Percentiles rank a stretch among this genome's conserved stretches.
phyloP scores from a whole-genome alignment of 2,329 filamentous ascomycete genomes.

The Arthrocladium fulminans region DNA sequence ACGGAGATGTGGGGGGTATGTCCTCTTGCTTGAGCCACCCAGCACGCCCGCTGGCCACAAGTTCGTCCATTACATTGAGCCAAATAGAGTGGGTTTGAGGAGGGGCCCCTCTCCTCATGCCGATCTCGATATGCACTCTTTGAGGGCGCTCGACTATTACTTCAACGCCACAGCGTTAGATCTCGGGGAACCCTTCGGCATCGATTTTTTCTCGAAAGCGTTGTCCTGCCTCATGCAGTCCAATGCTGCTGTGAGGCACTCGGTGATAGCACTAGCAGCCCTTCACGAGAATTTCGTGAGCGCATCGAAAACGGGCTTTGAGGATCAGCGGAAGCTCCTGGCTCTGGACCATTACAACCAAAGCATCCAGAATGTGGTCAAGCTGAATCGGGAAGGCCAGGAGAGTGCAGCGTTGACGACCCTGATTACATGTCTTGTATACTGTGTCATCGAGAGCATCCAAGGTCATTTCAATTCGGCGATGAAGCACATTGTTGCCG shows the following conservation, averaged over 20 bases:
- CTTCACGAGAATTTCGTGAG: constrained; percentile 24
- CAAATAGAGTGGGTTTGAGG: not conserved
- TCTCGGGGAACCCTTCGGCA: constrained; percentile 23
- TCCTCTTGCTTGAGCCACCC: not conserved
- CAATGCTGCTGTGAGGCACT: constrained; percentile 24
- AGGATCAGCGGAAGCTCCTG: constrained; percentile 23
- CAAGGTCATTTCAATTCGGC: constrained; percentile 42
- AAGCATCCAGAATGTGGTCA: constrained; percentile 36
- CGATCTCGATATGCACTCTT: constrained; percentile 19
- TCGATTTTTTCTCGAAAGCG: constrained; percentile 23
- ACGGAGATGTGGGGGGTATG: constrained; percentile 25
- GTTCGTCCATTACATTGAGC: constrained; percentile 13
- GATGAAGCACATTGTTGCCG: constrained; percentile 29
- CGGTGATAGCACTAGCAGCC: constrained; percentile 25
- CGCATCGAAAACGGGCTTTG: constrained; percentile 6
- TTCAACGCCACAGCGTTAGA: constrained; percentile 23
- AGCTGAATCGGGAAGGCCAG: constrained; percentile 29
- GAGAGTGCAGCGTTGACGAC: constrained; percentile 28
- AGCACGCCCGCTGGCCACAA: constrained; percentile 5
- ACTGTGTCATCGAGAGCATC: constrained; percentile 48
- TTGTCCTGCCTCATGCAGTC: constrained; percentile 24
- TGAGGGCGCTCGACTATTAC: constrained; percentile 25
- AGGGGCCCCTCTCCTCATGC: constrained; percentile 5
- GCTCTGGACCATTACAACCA: constrained; percentile 42
- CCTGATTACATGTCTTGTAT: constrained; percentile 42